Base-by-base conservation (phyloP, 805 yeast species). In the Cyberlindnera amylophila region DNA sequence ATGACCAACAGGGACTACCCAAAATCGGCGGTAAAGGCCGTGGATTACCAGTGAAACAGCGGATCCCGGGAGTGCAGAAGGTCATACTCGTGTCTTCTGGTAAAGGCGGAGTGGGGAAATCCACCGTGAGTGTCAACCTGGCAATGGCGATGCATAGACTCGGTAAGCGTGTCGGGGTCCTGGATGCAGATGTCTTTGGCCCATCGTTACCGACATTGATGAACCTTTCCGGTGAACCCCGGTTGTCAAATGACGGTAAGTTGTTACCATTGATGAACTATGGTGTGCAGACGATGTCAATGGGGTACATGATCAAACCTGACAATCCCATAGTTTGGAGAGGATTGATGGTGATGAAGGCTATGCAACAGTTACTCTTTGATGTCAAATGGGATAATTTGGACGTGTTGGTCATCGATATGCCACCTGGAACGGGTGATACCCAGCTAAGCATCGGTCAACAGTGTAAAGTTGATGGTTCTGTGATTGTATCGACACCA, bases 361-460 rank as follows among this genome's bases (percentile, higher is more conserved):
- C 95, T 0, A 60, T 87, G 18, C 88, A 87, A 52, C 96, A 87
- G 55, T 69, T 87, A n/a, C 58, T 87, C 9, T 87, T 82, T 53
- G 95, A 87, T 41, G 95, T 87, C 1, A 75, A 79, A 34, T 87
- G 96, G 96, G 67, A 69, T 21, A 57, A 61, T 5, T 58, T 86
- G 34, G 95, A 87, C 57, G 71, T 79, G 17, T 65, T 87, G 36
- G 82, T 87, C 2, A 67, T 87, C 10, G 96, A 87, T 53, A 75
- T 87, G 85, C 96, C 96, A 0, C 96, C 96, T 0, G 96, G 96
- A 3, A 87, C 96, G 0, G 96, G 96, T 15, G 96, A 87, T 58
- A 81, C 86, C 0, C 96, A 87, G 55, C 68, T 87, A 41, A 83
- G 95, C 0, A 69, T 87, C n/a, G 80, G 88, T 21, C 96, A 87